These are phyloP conservation scores for Cystofilobasidium ferigula DNA, from an alignment of 768 basidiomycete genomes.

Conservation along the genomic window DNA sequence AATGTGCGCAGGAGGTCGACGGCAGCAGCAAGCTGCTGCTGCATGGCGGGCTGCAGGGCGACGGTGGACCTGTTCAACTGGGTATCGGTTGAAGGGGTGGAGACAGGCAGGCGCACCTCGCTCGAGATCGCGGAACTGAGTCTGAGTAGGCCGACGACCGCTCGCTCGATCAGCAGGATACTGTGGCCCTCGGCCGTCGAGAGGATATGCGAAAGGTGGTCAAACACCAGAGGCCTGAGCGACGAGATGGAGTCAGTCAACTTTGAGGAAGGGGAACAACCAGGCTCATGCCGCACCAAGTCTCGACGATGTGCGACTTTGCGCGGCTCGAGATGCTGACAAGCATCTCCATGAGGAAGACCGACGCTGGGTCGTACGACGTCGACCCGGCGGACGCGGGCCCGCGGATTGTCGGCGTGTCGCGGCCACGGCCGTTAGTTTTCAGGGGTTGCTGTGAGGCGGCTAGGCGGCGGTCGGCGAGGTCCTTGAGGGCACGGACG, in stretches of 20 bases:
- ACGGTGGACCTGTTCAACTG: not conserved
- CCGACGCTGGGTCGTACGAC: slow-evolving; percentile 88
- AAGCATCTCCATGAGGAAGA: slow-evolving; percentile 90
- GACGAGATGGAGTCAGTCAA: not conserved
- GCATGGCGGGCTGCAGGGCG: slow-evolving; percentile 53
- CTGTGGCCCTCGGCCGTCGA: slow-evolving; percentile 70
- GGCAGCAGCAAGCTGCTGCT: slow-evolving; percentile 89
- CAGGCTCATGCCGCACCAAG: slow-evolving; percentile 59
- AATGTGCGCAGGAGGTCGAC: slow-evolving; percentile 79
- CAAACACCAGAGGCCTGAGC: slow-evolving; percentile 81
- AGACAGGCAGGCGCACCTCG: slow-evolving; percentile 45
- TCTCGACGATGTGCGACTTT: slow-evolving; percentile 66
- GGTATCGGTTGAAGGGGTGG: too few species aligned
- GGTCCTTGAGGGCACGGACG: slow-evolving; percentile 70
- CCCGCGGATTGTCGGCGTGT: slow-evolving; percentile 26
- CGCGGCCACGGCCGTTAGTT: slow-evolving; percentile 17
- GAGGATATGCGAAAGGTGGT: slow-evolving; percentile 74
- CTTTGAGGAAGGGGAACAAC: not conserved
- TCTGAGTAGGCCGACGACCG: slow-evolving; percentile 75
- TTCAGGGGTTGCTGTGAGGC: not conserved
- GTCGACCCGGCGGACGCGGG: slow-evolving; percentile 43
- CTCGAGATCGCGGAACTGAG: slow-evolving; percentile 73
- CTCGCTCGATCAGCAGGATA: slow-evolving; percentile 80
- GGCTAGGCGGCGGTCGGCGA: slow-evolving; percentile 69
- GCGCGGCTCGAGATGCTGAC: slow-evolving; percentile 73